Evolutionary conservation across 768 basidiomycete species (phyloP).

Genomic region (Sutorius australiensis): DNA sequence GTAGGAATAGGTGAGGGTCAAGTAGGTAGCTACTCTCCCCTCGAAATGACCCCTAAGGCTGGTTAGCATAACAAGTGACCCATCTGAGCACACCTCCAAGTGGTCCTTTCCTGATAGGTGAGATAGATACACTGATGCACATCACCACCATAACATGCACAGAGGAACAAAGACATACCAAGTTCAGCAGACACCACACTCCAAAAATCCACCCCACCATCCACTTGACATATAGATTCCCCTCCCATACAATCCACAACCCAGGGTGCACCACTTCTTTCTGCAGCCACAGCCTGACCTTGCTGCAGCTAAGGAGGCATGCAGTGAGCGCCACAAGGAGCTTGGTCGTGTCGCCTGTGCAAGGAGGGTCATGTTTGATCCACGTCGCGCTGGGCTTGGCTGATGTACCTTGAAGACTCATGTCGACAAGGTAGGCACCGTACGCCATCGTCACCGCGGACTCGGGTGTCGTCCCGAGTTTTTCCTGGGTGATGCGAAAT

Average conservation of each 20-base stretch:
- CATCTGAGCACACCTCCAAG: slow-evolving; percentile 60
- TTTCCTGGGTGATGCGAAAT: slow-evolving; percentile 64
- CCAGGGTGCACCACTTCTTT: slow-evolving; percentile 50
- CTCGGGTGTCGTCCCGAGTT: slow-evolving; percentile 62
- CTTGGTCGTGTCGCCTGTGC: slow-evolving; percentile 61
- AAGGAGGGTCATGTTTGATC: not conserved
- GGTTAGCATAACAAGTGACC: slow-evolving; percentile 50
- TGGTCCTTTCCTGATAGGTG: slow-evolving; percentile 54
- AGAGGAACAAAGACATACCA: slow-evolving; percentile 44
- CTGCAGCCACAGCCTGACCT: slow-evolving; percentile 83
- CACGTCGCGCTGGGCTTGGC: no score
- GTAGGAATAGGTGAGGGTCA: no score
- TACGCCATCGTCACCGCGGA: slow-evolving; percentile 77
- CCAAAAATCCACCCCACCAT: slow-evolving; percentile 75
- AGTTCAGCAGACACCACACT: slow-evolving; percentile 68
- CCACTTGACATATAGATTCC: slow-evolving; percentile 70
- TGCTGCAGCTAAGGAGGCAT: slow-evolving; percentile 88
- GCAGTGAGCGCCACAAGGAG: slow-evolving; percentile 77
- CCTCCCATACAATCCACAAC: no score
- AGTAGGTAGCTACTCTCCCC: no score
- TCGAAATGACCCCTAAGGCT: no score
- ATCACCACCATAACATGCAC: no score
- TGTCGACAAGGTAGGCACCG: slow-evolving; percentile 79
- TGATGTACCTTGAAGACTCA: slow-evolving; percentile 48
- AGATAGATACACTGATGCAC: no score